Evolutionary conservation across 2,329 filamentous ascomycete genomes (phyloP), one percentile per base, ranked within the genome.

Genomic region (Fusarium papillatum): DNA sequence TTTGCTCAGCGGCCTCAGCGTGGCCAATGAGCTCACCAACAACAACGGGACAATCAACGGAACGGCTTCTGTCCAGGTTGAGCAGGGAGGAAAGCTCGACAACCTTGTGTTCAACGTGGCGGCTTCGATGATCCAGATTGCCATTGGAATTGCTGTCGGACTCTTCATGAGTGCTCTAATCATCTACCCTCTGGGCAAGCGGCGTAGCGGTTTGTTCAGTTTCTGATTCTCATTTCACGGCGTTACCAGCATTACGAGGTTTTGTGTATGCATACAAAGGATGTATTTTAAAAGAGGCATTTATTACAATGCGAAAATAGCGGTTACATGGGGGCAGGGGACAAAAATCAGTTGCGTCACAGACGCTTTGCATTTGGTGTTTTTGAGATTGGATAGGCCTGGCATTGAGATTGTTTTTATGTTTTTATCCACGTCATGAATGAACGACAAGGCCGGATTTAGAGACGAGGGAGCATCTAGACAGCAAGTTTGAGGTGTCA

Each of bases 101-200:
- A 82, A 81, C 7, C 82, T 87, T 31, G 83, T 87, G 7, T 88
- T 87, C 71, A 84, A 85, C 29, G 86, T 88, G 14, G 87, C 86
- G 16, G 86, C 85, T 2, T 86, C 85, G 36, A 89, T 89, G 87
- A 87, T 89, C 46, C 86, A 89, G 78, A 88, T 89, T 68, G 87
- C 87, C 17, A 88, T 88, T 72, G 87, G 87, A 17, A 88, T 89
- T 62, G 87, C 87, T 8, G 85, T 88, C 14, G 87, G 87, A 4
- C 80, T 89, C 9, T 89, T 89, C 70, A 78, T 89, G 71, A 87
- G 87, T 69, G 86, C 87, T 3, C 78, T 89, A 38, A 78, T 89
- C 26, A 82, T 89, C 8, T 89, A 88, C 72, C 87, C 87, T 8
- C 81, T 88, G 39, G 87, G 87, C 46, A 89, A 88, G 79, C 83